These are phyloP conservation scores for Phytophthora tentaculata DNA, from an alignment of 352 stramenopile species.

Conservation along the genomic window DNA sequence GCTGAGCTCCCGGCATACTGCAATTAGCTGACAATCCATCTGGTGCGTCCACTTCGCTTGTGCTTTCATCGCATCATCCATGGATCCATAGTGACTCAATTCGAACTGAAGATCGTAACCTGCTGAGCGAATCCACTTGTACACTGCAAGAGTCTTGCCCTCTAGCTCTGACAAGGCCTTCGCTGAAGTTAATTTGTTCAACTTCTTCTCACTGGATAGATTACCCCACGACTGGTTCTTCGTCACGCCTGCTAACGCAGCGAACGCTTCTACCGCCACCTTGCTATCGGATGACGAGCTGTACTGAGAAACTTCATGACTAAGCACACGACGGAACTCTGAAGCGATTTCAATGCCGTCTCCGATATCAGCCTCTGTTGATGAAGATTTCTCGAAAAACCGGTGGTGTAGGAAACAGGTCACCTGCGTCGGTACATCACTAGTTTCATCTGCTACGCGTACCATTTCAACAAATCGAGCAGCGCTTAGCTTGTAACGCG, in stretches of 20 bases:
- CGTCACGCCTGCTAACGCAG: slow-evolving; percentile 32
- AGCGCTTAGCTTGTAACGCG: slow-evolving; percentile 33
- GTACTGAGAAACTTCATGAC: slow-evolving; percentile 33
- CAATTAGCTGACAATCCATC: slow-evolving; percentile 80
- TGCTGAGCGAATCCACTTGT: slow-evolving; percentile 49
- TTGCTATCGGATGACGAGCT: slow-evolving; percentile 42
- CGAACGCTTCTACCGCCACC: slow-evolving; percentile 36
- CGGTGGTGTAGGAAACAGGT: slow-evolving; percentile 38
- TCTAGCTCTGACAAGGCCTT: slow-evolving; percentile 11
- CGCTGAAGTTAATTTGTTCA: slow-evolving; percentile 15
- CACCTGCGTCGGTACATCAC: slow-evolving; percentile 32
- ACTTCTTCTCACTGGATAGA: slow-evolving; percentile 14
- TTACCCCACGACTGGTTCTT: slow-evolving; percentile 13
- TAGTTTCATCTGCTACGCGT: slow-evolving; percentile 38
- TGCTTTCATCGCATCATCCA: slow-evolving; percentile 48
- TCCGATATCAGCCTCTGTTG: not conserved
- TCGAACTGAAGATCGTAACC: slow-evolving; percentile 72
- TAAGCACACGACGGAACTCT: slow-evolving; percentile 24
- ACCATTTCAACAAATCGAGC: slow-evolving; percentile 47
- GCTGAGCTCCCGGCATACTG: slow-evolving; percentile 48
- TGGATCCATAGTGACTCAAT: slow-evolving; percentile 50
- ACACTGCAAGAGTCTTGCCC: slow-evolving; percentile 42
- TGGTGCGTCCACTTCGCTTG: slow-evolving; percentile 73
- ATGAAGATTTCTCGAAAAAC: slow-evolving; percentile 25
- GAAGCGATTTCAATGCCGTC: not conserved